These are phyloP conservation scores for Leccinum incarnatum DNA, from an alignment of 768 basidiomycete species.

Conservation along the genomic window DNA sequence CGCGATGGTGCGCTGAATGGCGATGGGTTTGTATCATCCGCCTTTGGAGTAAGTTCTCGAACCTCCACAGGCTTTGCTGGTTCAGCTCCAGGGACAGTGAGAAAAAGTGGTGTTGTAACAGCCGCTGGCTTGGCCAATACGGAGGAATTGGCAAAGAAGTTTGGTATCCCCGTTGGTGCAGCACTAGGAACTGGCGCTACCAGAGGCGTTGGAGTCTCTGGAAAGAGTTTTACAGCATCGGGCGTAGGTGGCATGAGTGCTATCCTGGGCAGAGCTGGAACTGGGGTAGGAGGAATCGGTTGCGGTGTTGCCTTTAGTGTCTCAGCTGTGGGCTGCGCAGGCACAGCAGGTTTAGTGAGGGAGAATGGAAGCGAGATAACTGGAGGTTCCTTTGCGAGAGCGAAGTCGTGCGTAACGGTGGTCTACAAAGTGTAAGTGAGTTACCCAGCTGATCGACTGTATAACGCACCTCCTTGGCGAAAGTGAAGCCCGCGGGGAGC, in stretches of 20 bases:
- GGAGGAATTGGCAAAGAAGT: constrained; percentile 62
- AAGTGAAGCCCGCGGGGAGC: constrained; percentile 62
- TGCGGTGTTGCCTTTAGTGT: constrained; percentile 14
- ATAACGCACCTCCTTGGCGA: constrained; percentile 56
- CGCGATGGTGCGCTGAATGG: constrained; percentile 12
- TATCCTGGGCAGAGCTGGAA: constrained; percentile 21
- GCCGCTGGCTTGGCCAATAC: constrained; percentile 39
- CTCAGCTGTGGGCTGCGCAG: constrained; percentile 8
- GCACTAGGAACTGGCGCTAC: constrained; percentile 3
- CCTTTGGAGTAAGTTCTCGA: constrained; percentile 4
- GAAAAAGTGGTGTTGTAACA: constrained; percentile 18
- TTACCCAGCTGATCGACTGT: background rate
- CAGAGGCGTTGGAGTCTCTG: constrained; percentile 7
- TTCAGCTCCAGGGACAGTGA: constrained; percentile 16
- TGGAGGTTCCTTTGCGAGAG: constrained; percentile 62
- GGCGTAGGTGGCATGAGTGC: constrained; percentile 27
- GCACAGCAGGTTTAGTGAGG: constrained; percentile 38
- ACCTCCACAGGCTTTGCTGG: constrained; percentile 5
- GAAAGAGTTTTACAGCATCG: constrained; percentile 16
- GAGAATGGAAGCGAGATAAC: constrained; percentile 65
- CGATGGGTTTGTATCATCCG: constrained; percentile 5
- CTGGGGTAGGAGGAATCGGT: constrained; percentile 10
- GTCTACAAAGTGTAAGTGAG: constrained; percentile 24
- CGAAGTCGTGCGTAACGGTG: constrained; percentile 38
- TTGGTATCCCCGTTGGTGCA: constrained; percentile 40